Base-by-base conservation (phyloP, 495 filamentous ascomycete genomes). In the Pyronema domesticum region DNA sequence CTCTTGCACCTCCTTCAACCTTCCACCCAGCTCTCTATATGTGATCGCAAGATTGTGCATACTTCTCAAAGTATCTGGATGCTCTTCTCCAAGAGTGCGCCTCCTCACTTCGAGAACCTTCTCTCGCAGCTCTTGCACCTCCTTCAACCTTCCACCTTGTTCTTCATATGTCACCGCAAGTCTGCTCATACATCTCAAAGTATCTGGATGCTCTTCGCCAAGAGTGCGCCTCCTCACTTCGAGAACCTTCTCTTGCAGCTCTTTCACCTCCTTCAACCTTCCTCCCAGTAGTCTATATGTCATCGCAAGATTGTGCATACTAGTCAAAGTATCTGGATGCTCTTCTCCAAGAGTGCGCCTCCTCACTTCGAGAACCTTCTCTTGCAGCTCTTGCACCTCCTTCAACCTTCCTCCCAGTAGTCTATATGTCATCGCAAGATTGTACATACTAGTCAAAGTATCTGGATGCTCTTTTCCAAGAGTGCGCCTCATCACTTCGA, bases 131-230 rank as follows among this genome's bases (percentile, higher is more conserved):
- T 17, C 18, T 61, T 70, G 65, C 1, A 66, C 64, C 39, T 62
- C 58, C 51, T 67, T 55, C 37, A 23, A 64, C 39, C 58, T 54
- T 14, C 62, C 60, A 1, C 36, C n/a, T 15, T n/a, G n/a, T n/a
- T n/a, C n/a, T n/a, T n/a, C n/a, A 45, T 60, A 66, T 7, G 51
- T 68, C 17, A 30, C 54, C 9, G 69, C 67, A 6, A 74, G 65
- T 53, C 72, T 70, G 19, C 13, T 50, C 58, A 73, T 72, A 34
- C 59, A 66, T 0, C 39, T 62, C 39, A 75, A 50, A 7, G 69
- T 73, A 13, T 56, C 3, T 17, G 67, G 66, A 65, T 74, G 67
- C 34, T 70, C 60, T n/a, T n/a, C n/a, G n/a, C n/a, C n/a, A n/a
- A n/a, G n/a, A n/a, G n/a, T n/a, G n/a, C n/a, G n/a, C n/a, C n/a